Evolutionary conservation across 208 protist genomes (phyloP).

Genomic region (Crithidia acanthocephali): DNA sequence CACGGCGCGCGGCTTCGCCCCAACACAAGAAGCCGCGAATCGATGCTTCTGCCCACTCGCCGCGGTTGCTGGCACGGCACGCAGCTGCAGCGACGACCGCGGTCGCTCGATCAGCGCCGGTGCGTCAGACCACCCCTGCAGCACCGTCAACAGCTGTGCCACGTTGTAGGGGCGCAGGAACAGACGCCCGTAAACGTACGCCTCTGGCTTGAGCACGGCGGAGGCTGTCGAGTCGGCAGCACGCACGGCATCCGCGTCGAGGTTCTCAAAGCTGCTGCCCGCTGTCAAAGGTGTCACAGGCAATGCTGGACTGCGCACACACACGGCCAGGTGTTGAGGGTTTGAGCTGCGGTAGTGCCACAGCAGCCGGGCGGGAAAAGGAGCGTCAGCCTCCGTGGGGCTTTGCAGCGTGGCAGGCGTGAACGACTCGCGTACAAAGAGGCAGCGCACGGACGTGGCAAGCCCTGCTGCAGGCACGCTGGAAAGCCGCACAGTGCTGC

Average conservation of each 20-base stretch:
- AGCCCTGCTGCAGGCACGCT: conserved; percentile 4
- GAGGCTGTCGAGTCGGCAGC: neutral
- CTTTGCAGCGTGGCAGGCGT: conserved; percentile 54
- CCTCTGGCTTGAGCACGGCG: conserved; percentile 17
- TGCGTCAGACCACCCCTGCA: conserved; percentile 60
- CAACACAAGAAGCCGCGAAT: neutral
- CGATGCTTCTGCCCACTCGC: neutral
- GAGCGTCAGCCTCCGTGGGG: neutral
- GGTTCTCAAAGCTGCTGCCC: conserved; percentile 14
- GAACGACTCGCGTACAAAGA: conserved; percentile 70
- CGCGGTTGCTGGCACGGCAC: conserved; percentile 3
- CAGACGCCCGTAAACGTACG: conserved; percentile 80
- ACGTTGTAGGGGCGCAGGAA: conserved; percentile 89
- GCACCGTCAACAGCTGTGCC: conserved; percentile 77
- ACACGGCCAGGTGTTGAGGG: conserved; percentile 64
- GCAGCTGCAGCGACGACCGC: conserved; percentile 53
- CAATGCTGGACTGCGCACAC: conserved; percentile 31
- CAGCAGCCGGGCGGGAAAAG: conserved; percentile 59
- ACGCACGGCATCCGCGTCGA: neutral
- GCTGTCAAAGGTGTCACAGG: neutral
- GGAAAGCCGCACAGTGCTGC: neutral
- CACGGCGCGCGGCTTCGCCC: conserved; percentile 14
- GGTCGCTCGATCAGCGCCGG: conserved; percentile 44
- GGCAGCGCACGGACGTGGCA: conserved; percentile 14
- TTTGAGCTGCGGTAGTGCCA: conserved; percentile 71